Evolutionary conservation across 805 yeast species (phyloP).

Genomic region (Debaryomyces castellii): DNA sequence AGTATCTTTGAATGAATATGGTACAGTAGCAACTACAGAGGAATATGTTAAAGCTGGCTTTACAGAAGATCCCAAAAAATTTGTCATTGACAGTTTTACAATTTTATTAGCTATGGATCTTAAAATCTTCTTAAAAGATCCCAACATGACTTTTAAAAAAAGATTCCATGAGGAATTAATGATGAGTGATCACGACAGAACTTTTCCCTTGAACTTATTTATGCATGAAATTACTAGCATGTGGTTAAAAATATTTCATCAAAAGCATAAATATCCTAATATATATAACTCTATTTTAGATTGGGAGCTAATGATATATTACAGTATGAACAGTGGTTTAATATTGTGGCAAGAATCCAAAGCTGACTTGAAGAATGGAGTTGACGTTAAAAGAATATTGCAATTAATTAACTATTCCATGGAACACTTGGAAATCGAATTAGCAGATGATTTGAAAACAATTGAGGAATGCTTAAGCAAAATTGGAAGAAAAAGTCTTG

Average conservation of each 20-base stretch:
- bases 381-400: conserved; percentile 52
- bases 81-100: conserved; percentile 45
- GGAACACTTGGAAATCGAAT: conserved; percentile 25
- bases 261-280: conserved; percentile 29
- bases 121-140: conserved; percentile 52
- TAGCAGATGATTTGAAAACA: conserved; percentile 17
- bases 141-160: conserved; percentile 62
- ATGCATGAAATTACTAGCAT: conserved; percentile 33
- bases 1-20: conserved; percentile 41
- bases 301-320: conserved; percentile 56
- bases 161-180: conserved; percentile 62
- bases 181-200: conserved; percentile 51
- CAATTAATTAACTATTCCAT: conserved; percentile 40
- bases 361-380: conserved; percentile 42
- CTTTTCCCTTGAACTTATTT: conserved; percentile 50
- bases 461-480: conserved; percentile 48
- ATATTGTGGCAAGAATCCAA: conserved; percentile 65
- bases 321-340: conserved; percentile 56
- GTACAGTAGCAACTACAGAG: conserved; percentile 40
- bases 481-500: conserved; percentile 42
- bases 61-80: conserved; percentile 41
- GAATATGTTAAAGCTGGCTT: conserved; percentile 49
- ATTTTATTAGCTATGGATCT: conserved; percentile 55
- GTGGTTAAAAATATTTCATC: conserved; percentile 36
- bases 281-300: conserved; percentile 42